A percentile compares a stretch with the other conserved stretches of the same genome.
phyloP scores from a whole-genome alignment of 805 yeast species.

The Scheffersomyces amazonensis region DNA sequence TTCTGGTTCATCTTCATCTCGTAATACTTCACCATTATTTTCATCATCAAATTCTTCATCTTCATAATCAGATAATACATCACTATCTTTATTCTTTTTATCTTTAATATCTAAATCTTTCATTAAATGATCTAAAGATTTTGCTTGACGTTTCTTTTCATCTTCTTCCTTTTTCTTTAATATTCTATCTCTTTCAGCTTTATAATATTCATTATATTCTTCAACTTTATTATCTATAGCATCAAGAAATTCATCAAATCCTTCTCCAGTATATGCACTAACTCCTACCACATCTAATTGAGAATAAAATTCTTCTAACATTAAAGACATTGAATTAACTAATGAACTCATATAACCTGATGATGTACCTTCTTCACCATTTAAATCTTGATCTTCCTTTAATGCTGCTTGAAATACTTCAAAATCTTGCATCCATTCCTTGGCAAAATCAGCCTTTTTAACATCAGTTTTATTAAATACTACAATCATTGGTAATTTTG shows the following conservation, averaged over 20 bases:
- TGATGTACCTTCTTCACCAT: conserved; percentile 55
- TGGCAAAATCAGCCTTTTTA: conserved; percentile 78
- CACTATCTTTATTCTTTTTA: conserved; percentile 32
- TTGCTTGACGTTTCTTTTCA: conserved; percentile 69
- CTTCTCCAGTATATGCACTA: conserved; percentile 89
- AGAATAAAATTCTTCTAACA: conserved; percentile 94
- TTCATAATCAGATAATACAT: conserved; percentile 51
- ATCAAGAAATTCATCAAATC: conserved; percentile 85
- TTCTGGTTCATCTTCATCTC: conserved; percentile 44
- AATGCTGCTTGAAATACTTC: conserved; percentile 85
- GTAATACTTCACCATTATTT: conserved; percentile 42
- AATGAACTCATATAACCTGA: conserved; percentile 94
- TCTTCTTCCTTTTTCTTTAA: conserved; percentile 72
- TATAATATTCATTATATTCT: conserved; percentile 81
- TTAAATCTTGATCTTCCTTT: conserved; percentile 61
- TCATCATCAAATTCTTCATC: conserved; percentile 55
- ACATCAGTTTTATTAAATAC: conserved; percentile 96
- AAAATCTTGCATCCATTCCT: conserved; percentile 97
- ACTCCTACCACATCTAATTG: conserved; percentile 91
- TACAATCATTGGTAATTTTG: conserved; percentile 93
- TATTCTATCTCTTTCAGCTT: conserved; percentile 81
- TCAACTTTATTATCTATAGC: conserved; percentile 84
- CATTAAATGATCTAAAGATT: conserved; percentile 71
- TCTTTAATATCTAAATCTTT: conserved; percentile 76
- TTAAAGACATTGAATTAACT: conserved; percentile 91